Conservation (phyloP, 768 basidiomycete genomes). For the Mycena latifolia region DNA sequence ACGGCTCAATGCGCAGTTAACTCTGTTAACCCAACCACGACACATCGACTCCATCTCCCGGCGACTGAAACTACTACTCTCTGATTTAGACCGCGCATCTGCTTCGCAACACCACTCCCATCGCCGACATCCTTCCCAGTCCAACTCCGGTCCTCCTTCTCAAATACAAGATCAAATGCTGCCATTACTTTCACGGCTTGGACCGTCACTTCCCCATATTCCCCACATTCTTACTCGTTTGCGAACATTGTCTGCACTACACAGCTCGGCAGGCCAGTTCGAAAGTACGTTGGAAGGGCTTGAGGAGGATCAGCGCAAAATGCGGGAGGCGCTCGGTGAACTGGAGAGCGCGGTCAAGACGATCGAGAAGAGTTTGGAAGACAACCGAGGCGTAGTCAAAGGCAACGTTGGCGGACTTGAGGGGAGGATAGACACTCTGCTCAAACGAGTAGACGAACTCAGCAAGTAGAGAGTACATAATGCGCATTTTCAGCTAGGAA, state of each 20-base stretch:
- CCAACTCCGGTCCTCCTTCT: constrained; percentile 44
- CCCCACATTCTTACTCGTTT: constrained; percentile 93
- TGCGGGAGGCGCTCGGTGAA: constrained; percentile 73
- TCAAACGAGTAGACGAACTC: constrained; percentile 58
- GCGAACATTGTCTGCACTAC: constrained; percentile 85
- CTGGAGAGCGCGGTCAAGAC: constrained; percentile 75
- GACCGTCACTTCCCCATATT: constrained; percentile 82
- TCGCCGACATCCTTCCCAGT: constrained; percentile 59
- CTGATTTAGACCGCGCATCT: constrained; percentile 90
- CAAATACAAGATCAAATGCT: constrained; percentile 70
- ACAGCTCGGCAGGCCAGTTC: constrained; percentile 86
- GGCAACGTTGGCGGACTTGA: constrained; percentile 83
- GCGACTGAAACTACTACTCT: constrained; percentile 90
- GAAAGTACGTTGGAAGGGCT: constrained; percentile 72
- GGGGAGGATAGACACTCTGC: constrained; percentile 54
- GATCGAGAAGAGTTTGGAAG: constrained; percentile 82
- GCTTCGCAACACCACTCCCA: constrained; percentile 61
- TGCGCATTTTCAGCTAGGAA: too few species aligned
- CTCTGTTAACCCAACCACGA: constrained; percentile 92
- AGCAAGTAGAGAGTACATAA: constrained; percentile 8
- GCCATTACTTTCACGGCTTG: constrained; percentile 77
- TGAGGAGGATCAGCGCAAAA: constrained; percentile 79
- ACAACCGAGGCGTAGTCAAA: constrained; percentile 77
- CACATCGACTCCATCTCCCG: constrained; percentile 97
- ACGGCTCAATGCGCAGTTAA: constrained; percentile 87